Base-by-base conservation (phyloP, 1,284 basidiomycete genomes). In the Ustilago loliicola region DNA sequence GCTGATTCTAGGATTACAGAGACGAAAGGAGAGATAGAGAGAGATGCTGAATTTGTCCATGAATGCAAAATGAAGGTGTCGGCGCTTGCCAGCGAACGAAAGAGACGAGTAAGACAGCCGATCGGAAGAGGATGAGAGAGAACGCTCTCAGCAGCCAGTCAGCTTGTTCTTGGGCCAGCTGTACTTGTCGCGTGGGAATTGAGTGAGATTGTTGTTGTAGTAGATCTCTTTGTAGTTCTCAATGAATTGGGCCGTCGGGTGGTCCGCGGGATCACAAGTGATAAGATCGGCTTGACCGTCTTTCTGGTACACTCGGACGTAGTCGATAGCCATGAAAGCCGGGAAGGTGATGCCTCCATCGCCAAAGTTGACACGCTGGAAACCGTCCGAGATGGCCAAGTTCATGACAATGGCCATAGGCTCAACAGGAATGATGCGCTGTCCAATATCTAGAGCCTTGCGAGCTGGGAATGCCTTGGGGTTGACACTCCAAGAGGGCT, bases 381-480 rank as follows among this genome's bases (percentile, higher is more conserved):
- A 85, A 38, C 83, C 68, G 15, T 53, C 47, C 40, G 83, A 78
- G 61, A 85, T 80, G 59, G 81, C 82, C 57, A 85, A 58, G 50
- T 85, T 84, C 71, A 82, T 77, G 36, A 83, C 79, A 30, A 84
- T 83, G 0, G 69, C 69, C 83, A 86, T 84, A 15, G 85, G 85
- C 72, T 86, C 85, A 27, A 69, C 62, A 3, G 84, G 80, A 29
- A 86, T 67, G 34, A 79, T 72, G 2, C 85, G 77, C 54, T 80
- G 76, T 2, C 75, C 67, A 40, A 86, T 81, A 42, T 80, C 78
- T 15, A 83, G 62, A 4, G 59, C 47, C 2, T 56, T 38, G 23
- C 72, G 57, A 5, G 82, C 45, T 0, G 67, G 66, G 54, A 85
- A 58, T 1, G 80, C 71, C 40, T 64, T 63, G 9, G 69, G 72